phyloP scores from a whole-genome alignment of 2,329 filamentous ascomycete species.

The Colletotrichum filicis region DNA sequence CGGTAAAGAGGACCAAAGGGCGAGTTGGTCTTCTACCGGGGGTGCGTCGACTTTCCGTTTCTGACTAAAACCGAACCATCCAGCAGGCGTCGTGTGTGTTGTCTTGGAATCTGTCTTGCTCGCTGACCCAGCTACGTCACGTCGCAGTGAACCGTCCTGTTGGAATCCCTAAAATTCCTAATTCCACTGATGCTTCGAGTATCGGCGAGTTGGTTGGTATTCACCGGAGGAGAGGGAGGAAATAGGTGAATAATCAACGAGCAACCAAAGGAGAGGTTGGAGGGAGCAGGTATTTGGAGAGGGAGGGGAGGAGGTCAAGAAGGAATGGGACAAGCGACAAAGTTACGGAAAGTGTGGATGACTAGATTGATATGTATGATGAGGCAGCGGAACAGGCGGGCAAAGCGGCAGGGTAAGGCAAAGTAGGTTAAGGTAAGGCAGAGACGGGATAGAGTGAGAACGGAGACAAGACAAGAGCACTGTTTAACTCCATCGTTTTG shows the following conservation, averaged over 20 bases:
- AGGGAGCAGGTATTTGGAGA: neutral
- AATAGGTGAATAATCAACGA: neutral
- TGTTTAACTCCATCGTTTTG: too few species aligned
- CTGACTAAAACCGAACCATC: slow-evolving; percentile 29
- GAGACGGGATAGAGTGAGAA: slow-evolving; percentile 20
- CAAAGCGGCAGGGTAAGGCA: slow-evolving; percentile 16
- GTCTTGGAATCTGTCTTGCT: neutral
- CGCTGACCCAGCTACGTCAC: slow-evolving; percentile 23
- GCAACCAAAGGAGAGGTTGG: neutral
- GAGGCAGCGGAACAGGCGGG: slow-evolving; percentile 26
- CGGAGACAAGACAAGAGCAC: slow-evolving; percentile 10
- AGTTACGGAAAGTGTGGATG: slow-evolving; percentile 31
- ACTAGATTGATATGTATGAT: slow-evolving; percentile 35
- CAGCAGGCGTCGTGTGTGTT: slow-evolving; percentile 5
- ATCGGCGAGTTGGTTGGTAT: neutral
- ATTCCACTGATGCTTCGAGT: neutral
- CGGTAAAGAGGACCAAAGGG: slow-evolving; percentile 1
- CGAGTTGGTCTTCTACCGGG: slow-evolving; percentile 8
- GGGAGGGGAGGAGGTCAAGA: slow-evolving; percentile 28
- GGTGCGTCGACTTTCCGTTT: slow-evolving; percentile 6
- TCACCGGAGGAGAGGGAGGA: slow-evolving; percentile 13
- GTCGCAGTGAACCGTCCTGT: slow-evolving; percentile 1
- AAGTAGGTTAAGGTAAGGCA: slow-evolving; percentile 35
- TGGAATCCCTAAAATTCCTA: slow-evolving; percentile 7
- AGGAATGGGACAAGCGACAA: slow-evolving; percentile 21